A percentile compares a stretch with the other conserved stretches of the same genome.
These are phyloP conservation scores for Penicillium expansum DNA, from an alignment of 2,329 filamentous ascomycete genomes.

Conservation along the genomic window DNA sequence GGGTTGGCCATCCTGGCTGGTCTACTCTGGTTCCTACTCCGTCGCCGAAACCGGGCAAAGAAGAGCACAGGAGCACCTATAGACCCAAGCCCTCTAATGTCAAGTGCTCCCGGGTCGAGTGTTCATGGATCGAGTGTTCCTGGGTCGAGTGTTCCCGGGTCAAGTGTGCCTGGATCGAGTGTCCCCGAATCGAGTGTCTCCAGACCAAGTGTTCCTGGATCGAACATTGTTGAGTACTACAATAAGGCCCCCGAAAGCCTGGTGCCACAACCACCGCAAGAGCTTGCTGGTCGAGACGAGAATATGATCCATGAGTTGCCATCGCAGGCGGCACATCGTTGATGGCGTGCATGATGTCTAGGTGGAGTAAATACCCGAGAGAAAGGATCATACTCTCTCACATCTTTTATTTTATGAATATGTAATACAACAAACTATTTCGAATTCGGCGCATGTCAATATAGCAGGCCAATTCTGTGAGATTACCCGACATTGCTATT, in stretches of 20 bases:
- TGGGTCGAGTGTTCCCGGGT: not conserved
- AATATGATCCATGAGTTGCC: not conserved
- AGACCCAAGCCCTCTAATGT: not conserved
- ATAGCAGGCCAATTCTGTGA: too few species aligned
- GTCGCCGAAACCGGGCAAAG: not conserved
- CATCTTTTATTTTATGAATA: not conserved
- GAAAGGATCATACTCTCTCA: not conserved
- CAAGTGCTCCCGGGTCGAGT: not conserved
- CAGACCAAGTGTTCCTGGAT: not conserved
- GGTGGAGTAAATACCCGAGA: not conserved
- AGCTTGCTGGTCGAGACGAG: not conserved
- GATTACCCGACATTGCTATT: not conserved
- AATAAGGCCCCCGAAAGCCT: not conserved
- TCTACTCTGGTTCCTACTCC: conserved; percentile 18
- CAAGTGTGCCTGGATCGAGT: not conserved
- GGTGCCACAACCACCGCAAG: not conserved
- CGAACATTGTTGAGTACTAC: not conserved
- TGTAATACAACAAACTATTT: not conserved
- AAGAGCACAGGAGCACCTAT: not conserved
- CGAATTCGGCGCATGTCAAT: not conserved
- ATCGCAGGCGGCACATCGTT: not conserved
- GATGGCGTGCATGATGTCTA: not conserved
- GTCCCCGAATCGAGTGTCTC: not conserved
- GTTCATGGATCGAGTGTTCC: not conserved
- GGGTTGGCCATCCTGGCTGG: conserved; percentile 12